Base-by-base conservation (phyloP, 805 yeast genomes). In the Spathaspora girioi region DNA sequence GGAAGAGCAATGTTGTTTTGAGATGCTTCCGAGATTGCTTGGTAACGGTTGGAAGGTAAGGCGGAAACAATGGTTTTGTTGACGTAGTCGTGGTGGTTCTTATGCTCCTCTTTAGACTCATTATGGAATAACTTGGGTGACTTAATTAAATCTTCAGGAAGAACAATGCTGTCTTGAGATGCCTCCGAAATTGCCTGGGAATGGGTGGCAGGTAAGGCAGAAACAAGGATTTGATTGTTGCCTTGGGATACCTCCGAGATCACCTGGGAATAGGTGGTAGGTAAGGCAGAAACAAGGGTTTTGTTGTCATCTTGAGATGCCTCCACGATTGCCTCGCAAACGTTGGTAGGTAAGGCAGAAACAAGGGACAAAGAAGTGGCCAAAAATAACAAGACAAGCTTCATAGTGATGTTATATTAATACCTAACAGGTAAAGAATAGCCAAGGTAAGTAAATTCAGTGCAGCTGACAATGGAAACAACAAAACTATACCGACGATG, bases 311-410 rank as follows among this genome's bases (percentile, higher is more conserved):
- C n/a, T n/a, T n/a, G n/a, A n/a, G n/a, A n/a, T n/a, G n/a, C n/a
- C n/a, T n/a, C n/a, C n/a, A n/a, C n/a, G 12, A 32, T 32, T 14
- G 17, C 26, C 14, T 20, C 17, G 31, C 44, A 42, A 5, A 23
- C 20, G 7, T n/a, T 29, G n/a, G 19, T 43, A 12, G 69, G 68
- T 23, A 62, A 50, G 7, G 68, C 65, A 14, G 60, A 53, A n/a
- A 59, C 41, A 15, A 63, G 48, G 15, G 66, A 62, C 45, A 64
- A 59, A 27, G 58, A 47, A 9, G 61, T 46, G 45, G 62, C 56
- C 44, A 60, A 42, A 6, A 65, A 49, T 26, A 54, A 50, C 38
- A n/a, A 32, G 38, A 8, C n/a, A 32, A 32, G 38, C n/a, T 32
- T 32, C 38, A 32, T 32, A 11, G 15, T 32, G 11, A 27, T 32